These are phyloP conservation scores for Dothistroma pini DNA, from an alignment of 2,329 filamentous ascomycete species.

Conservation along the genomic window DNA sequence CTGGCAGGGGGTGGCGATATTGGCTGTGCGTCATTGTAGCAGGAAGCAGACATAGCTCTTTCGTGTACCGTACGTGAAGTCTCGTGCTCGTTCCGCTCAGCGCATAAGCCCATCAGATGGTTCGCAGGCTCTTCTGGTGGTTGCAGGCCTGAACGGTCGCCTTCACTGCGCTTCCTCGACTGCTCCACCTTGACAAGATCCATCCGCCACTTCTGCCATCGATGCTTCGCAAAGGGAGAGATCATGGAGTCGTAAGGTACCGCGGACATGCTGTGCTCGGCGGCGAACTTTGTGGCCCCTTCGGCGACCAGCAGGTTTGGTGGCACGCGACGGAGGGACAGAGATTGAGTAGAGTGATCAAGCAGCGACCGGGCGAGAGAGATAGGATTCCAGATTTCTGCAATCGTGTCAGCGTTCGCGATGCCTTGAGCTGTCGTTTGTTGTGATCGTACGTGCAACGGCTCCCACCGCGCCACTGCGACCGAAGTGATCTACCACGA, in stretches of 20 bases:
- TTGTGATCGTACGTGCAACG: slow-evolving; percentile 66
- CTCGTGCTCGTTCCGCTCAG: slow-evolving; percentile 22
- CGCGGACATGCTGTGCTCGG: slow-evolving; percentile 68
- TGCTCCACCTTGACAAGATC: slow-evolving; percentile 65
- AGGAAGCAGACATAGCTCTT: slow-evolving; percentile 30
- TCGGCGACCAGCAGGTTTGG: slow-evolving; percentile 86
- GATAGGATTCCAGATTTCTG: slow-evolving; percentile 91
- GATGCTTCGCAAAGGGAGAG: slow-evolving; percentile 73
- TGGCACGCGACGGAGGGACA: slow-evolving; percentile 85
- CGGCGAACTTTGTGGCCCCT: slow-evolving; percentile 83
- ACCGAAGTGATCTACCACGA: slow-evolving; percentile 84
- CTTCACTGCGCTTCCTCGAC: slow-evolving; percentile 37
- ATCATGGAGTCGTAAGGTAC: slow-evolving; percentile 73
- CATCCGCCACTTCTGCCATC: slow-evolving; percentile 71
- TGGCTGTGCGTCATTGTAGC: slow-evolving; percentile 36
- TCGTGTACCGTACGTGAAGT: slow-evolving; percentile 39
- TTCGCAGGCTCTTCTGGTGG: slow-evolving; percentile 20
- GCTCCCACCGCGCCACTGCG: slow-evolving; percentile 92
- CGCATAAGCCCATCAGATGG: slow-evolving; percentile 6
- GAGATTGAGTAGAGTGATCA: slow-evolving; percentile 67
- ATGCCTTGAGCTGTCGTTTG: background rate
- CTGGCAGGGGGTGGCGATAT: slow-evolving; percentile 34
- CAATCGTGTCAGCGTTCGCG: slow-evolving; percentile 17
- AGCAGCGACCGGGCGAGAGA: slow-evolving; percentile 79
- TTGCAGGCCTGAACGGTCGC: slow-evolving; percentile 20